Evolutionary conservation across 768 basidiomycete species (phyloP).

Genomic region (Podaxis carcinomalis): DNA sequence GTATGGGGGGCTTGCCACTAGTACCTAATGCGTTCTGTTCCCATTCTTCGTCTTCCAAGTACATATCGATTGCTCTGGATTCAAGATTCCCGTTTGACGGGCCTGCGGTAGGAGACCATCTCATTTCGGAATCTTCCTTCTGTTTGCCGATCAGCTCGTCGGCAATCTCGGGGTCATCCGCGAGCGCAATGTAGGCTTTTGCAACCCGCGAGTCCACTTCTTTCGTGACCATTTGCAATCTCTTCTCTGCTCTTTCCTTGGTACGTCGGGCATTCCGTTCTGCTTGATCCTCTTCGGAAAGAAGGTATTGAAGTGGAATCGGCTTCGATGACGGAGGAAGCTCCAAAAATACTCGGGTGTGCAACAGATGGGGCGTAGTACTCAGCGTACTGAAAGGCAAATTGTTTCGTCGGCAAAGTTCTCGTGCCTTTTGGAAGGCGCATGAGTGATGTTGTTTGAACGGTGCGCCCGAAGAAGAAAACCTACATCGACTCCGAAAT

Average conservation of each 20-base stretch:
- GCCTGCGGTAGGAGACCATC: background rate
- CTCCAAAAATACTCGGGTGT: conserved; percentile 56
- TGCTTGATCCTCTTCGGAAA: conserved; percentile 24
- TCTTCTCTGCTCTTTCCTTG: conserved; percentile 54
- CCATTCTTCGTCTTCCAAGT: conserved; percentile 14
- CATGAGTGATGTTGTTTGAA: conserved; percentile 1
- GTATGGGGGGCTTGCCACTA: background rate
- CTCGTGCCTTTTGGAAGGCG: conserved; percentile 38
- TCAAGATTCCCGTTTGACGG: background rate
- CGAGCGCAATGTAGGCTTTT: conserved; percentile 66
- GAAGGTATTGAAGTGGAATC: conserved; percentile 12
- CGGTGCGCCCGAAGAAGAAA: background rate
- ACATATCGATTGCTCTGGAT: conserved; percentile 7
- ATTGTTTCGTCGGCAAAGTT: conserved; percentile 62
- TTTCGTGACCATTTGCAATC: conserved; percentile 61
- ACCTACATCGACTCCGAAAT: conserved; percentile 53
- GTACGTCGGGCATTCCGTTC: conserved; percentile 38
- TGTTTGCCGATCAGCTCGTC: conserved; percentile 25
- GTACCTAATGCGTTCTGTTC: background rate
- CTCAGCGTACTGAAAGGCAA: conserved; percentile 60
- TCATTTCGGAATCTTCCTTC: conserved; percentile 20
- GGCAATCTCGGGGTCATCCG: conserved; percentile 37
- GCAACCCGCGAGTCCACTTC: conserved; percentile 66
- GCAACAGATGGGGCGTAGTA: conserved; percentile 71
- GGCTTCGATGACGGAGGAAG: conserved; percentile 44